These are phyloP conservation scores for Ganoderma lucidum DNA, from an alignment of 1,284 basidiomycete genomes.

Conservation along the genomic window DNA sequence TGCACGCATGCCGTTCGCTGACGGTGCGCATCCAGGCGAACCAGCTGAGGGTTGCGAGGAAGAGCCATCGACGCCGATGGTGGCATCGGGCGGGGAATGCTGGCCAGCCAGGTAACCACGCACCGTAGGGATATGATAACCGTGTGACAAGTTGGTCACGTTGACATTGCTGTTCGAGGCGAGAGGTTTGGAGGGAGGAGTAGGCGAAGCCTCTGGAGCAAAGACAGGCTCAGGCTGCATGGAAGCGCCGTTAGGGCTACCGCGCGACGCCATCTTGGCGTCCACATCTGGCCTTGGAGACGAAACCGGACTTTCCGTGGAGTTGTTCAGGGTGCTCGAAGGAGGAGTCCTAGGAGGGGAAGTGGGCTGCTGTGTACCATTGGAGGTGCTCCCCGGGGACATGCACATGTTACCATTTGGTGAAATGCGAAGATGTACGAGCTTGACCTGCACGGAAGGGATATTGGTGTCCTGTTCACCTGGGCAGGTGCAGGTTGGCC, in stretches of 20 bases:
- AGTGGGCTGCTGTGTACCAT: slow-evolving; percentile 28
- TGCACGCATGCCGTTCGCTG: slow-evolving; percentile 56
- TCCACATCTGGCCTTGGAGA: slow-evolving; percentile 34
- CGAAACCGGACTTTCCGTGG: slow-evolving; percentile 31
- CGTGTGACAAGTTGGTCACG: slow-evolving; percentile 47
- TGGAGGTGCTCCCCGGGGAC: slow-evolving; percentile 29
- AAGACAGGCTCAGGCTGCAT: slow-evolving; percentile 24
- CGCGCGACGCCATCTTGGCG: slow-evolving; percentile 27
- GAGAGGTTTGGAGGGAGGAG: slow-evolving; percentile 52
- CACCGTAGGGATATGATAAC: slow-evolving; percentile 53
- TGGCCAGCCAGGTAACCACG: slow-evolving; percentile 44
- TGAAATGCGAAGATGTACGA: slow-evolving; percentile 65
- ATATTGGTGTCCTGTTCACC: slow-evolving; percentile 39
- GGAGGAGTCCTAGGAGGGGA: slow-evolving; percentile 49
- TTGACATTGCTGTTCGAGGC: slow-evolving; percentile 44
- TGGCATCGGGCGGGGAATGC: slow-evolving; percentile 31
- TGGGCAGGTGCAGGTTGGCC: slow-evolving; percentile 42
- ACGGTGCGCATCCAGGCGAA: slow-evolving; percentile 56
- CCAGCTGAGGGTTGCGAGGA: slow-evolving; percentile 44
- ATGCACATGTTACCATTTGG: slow-evolving; percentile 62
- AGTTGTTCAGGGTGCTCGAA: slow-evolving; percentile 34
- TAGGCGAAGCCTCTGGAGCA: slow-evolving; percentile 35
- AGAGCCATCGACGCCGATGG: slow-evolving; percentile 38
- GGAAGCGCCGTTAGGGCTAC: slow-evolving; percentile 27
- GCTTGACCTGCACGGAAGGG: slow-evolving; percentile 62